Base-by-base conservation (phyloP, 192 early-diverging fungal genomes). In the Chytriomyces sp. region DNA sequence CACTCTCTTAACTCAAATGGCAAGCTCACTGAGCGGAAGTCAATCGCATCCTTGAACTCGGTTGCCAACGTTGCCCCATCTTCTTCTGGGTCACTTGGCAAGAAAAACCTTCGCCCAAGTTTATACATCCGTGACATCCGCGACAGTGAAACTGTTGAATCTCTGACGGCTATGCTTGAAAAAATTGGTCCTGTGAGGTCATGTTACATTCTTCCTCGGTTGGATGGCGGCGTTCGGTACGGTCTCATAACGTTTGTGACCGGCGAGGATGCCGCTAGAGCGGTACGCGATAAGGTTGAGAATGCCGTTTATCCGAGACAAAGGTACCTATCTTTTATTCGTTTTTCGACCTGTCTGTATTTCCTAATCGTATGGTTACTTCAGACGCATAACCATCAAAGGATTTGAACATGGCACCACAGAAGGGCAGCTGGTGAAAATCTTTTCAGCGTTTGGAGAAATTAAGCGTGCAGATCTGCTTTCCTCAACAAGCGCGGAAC, bases 261-360 rank as follows among this genome's bases (percentile, higher is more conserved):
- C 24, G 75, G 73, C 45, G 83, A 83, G 43, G 83, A 83, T 61
- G 83, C 83, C 35, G 77, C 78, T 9, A 75, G 63, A 44, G 83
- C 75, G 50, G 78, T 84, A 23, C 69, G 66, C 7, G 81, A 73
- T 59, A 80, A 79, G 50, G 60, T 78, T 10, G 67, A 79, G 45
- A 78, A 68, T 71, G 72, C 64, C 9, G 83, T 82, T 26, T 84
- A 80, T 72, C 83, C 83, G n/a, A 60, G 83, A 11, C 83, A 84
- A 64, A 9, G 50, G 48, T 72, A 10, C 24, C 50, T 61, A 57
- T 57, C 53, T 57, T 13, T 57, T 20, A 20, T 57, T 13, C 8
- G 45, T 60, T 48, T 53, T 72, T 60, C 43, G 69, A 35, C 2
- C 35, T 35, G 35, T 35, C 20, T 16, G 13, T 2, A 1, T 68